Percentiles rank a stretch among this genome's conserved stretches.
phyloP scores from a whole-genome alignment of 1,284 basidiomycete species.

The Lignosus rhinocerotis region DNA sequence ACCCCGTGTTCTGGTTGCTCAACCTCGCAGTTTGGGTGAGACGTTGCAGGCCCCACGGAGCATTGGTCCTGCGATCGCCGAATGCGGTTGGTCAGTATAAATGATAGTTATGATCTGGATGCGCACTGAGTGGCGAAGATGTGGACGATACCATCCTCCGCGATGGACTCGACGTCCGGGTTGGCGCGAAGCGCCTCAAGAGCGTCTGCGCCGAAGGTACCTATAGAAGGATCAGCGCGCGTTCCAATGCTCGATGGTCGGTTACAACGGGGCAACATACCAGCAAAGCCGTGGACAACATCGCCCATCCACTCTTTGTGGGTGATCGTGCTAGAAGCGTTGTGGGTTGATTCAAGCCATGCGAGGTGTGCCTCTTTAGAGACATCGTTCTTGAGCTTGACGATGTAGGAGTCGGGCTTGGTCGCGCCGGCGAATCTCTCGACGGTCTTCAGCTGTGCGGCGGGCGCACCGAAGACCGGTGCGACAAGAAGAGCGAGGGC shows the following conservation, averaged over 20 bases:
- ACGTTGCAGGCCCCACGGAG: constrained; percentile 39
- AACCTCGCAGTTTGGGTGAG: constrained; percentile 27
- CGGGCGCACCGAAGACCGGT: constrained; percentile 31
- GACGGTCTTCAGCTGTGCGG: constrained; percentile 34
- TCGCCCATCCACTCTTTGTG: constrained; percentile 39
- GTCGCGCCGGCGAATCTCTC: constrained; percentile 36
- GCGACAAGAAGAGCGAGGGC: constrained; percentile 31
- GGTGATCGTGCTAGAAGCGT: constrained; percentile 31
- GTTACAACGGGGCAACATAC: constrained; percentile 32
- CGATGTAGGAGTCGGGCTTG: constrained; percentile 47
- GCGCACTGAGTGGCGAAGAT: constrained; percentile 1
- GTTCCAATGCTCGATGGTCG: neutral
- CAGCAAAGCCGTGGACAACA: constrained; percentile 60
- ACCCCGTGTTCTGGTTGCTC: constrained; percentile 10
- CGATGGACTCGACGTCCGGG: constrained; percentile 9
- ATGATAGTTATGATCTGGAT: neutral
- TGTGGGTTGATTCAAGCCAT: constrained; percentile 39
- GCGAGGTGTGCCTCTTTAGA: constrained; percentile 32
- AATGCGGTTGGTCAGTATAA: neutral
- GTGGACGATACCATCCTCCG: constrained; percentile 5
- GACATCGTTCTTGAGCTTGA: constrained; percentile 59
- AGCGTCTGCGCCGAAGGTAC: constrained; percentile 8
- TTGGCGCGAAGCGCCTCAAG: constrained; percentile 7
- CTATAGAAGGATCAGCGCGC: neutral
- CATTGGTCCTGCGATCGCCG: constrained; percentile 22